Base-by-base conservation (phyloP, 352 stramenopile species). In the Phytopythium boreale region DNA sequence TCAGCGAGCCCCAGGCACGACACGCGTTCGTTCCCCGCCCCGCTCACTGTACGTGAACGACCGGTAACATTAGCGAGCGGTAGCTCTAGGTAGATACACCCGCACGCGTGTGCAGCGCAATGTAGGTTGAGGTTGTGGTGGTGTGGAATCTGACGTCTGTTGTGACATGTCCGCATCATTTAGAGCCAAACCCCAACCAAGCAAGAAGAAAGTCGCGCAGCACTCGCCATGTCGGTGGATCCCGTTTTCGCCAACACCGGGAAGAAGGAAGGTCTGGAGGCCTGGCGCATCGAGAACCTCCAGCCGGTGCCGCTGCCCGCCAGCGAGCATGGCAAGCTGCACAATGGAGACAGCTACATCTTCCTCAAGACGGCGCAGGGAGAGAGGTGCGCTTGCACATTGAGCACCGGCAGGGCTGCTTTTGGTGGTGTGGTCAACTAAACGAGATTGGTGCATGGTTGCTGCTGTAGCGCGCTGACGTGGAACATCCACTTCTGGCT, bases 401-500 rank as follows among this genome's bases (percentile, higher is more conserved):
- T 5, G 5, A 37, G 34, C n/a, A n/a, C n/a, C n/a, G n/a, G n/a
- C n/a, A n/a, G n/a, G n/a, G n/a, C n/a, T n/a, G n/a, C n/a, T n/a
- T n/a, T n/a, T n/a, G n/a, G n/a, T n/a, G n/a, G n/a, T n/a, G 37
- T 17, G 44, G 36, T 7, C 4, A 14, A 26, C 20, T 7, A 44
- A 29, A 26, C 22, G 44, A 49, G 10, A 20, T 41, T 12, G 24
- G 27, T 43, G 22, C 22, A 47, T 51, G 55, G 9, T 24, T 56
- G 26, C 52, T 24, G 34, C 19, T 31, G 8, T 55, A 86, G 80
- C 36, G 78, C 74, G 10, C 71, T 98, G 9, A 67, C 79, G 37
- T 97, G 87, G 75, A 89, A 98, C 79, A 90, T 98, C 62, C 93
- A 98, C 80, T 99, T 99, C 68, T 99, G 96, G 96, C 88, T 99